These are phyloP conservation scores for Balakata baccata DNA, from an alignment of 345 rosid genomes.

Conservation along the genomic window DNA sequence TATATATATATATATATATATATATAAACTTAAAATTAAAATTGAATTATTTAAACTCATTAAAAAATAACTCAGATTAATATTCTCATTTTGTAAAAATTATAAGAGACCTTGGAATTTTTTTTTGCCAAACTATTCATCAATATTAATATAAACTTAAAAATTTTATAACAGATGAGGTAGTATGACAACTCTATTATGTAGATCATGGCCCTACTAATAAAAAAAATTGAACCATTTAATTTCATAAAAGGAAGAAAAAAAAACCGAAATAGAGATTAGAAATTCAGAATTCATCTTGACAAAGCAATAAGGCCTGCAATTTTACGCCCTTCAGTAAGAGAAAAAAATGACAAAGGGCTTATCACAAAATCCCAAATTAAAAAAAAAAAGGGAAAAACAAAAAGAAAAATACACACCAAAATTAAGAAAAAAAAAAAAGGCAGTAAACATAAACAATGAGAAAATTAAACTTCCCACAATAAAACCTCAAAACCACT, in stretches of 20 bases:
- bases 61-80: no score
- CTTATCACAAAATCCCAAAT: neutral
- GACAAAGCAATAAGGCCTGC: neutral
- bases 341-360: conserved; percentile 16
- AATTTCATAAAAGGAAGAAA: neutral
- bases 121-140: no score
- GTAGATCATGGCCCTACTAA: no score
- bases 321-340: conserved; percentile 1
- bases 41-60: neutral
- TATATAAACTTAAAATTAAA: no score
- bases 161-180: no score
- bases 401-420: neutral
- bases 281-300: neutral
- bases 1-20: no score
- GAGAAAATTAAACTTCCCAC: conserved; percentile 36
- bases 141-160: no score
- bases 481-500: conserved; percentile 37
- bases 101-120: no score
- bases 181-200: no score
- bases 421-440: neutral
- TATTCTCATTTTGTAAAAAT: no score
- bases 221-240: neutral
- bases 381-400: neutral
- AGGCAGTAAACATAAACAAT: neutral
- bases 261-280: neutral